A percentile compares a stretch with the other conserved stretches of the same genome.
Conservation (phyloP, 179 eudicot species). For the Beta macrorhiza region DNA sequence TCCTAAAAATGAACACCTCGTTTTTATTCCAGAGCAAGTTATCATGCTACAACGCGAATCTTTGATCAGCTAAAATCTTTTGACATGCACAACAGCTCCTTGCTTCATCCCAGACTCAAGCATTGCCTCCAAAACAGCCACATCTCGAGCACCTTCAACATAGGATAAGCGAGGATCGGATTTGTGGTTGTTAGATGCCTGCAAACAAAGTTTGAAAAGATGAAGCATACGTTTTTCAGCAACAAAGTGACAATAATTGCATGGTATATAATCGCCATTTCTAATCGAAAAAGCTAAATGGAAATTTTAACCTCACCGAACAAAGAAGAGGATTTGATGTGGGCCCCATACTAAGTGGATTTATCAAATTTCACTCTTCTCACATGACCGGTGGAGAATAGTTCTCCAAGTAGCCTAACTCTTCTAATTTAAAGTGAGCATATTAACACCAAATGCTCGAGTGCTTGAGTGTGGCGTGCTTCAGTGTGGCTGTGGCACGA, state of each 20-base stretch:
- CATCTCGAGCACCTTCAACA: slow-evolving; percentile 88
- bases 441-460: too few relatives aligned
- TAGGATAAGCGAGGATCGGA: slow-evolving; percentile 71
- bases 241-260: slow-evolving; percentile 2
- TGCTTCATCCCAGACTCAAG: slow-evolving; percentile 77
- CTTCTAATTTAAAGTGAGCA: too few relatives aligned
- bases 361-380: too few relatives aligned
- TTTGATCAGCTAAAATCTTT: slow-evolving; percentile 37
- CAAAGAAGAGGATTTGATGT: too few relatives aligned
- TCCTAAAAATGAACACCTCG: background rate
- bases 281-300: too few relatives aligned
- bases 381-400: too few relatives aligned
- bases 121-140: slow-evolving; percentile 91
- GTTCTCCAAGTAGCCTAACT: too few relatives aligned
- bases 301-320: too few relatives aligned
- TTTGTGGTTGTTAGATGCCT: slow-evolving; percentile 47
- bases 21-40: slow-evolving; percentile 3
- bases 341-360: too few relatives aligned
- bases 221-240: background rate
- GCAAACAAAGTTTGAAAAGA: slow-evolving; percentile 24
- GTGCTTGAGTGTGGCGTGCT: too few relatives aligned
- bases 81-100: slow-evolving; percentile 69
- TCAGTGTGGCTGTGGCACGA: background rate
- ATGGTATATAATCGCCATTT: too few relatives aligned
- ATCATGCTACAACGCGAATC: background rate